A percentile compares a stretch with the other conserved stretches of the same genome.
These are phyloP conservation scores for Globisporangium acanthophoron DNA, from an alignment of 352 stramenopile species.

Conservation along the genomic window DNA sequence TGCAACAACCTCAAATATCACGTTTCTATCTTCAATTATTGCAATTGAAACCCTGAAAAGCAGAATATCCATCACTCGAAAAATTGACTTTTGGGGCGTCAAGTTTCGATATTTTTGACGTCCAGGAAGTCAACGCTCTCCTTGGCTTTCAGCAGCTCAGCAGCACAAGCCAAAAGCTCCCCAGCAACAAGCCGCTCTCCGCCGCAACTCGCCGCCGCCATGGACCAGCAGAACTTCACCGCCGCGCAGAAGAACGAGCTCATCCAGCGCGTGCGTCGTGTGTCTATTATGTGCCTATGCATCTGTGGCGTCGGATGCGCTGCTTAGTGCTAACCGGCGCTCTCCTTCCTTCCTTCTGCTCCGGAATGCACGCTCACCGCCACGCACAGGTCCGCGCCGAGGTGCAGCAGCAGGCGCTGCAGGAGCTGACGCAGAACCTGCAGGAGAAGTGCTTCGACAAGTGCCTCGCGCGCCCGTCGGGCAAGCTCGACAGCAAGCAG, in stretches of 20 bases:
- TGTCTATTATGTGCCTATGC: no score
- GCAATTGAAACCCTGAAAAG: neutral
- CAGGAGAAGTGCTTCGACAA: slow-evolving; percentile 91
- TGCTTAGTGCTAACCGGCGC: no score
- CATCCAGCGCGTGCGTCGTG: slow-evolving; percentile 57
- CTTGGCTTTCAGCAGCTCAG: neutral
- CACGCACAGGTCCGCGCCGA: slow-evolving; percentile 63
- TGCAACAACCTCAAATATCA: no score
- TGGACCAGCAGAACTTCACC: slow-evolving; percentile 78
- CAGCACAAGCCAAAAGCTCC: neutral
- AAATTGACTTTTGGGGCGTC: neutral
- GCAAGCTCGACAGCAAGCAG: slow-evolving; percentile 88
- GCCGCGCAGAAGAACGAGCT: slow-evolving; percentile 83
- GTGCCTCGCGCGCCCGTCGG: slow-evolving; percentile 73
- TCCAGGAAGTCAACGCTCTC: no score
- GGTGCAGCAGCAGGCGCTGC: slow-evolving; percentile 75
- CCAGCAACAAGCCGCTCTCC: neutral
- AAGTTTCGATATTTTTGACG: no score
- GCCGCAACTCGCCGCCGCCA: slow-evolving; percentile 9
- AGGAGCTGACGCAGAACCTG: slow-evolving; percentile 83
- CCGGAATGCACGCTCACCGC: neutral
- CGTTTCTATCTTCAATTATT: neutral
- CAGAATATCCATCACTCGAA: neutral
- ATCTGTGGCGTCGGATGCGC: no score
- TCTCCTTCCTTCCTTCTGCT: no score